Conservation (phyloP, 768 basidiomycete genomes). For the Boletus subparvulus region DNA sequence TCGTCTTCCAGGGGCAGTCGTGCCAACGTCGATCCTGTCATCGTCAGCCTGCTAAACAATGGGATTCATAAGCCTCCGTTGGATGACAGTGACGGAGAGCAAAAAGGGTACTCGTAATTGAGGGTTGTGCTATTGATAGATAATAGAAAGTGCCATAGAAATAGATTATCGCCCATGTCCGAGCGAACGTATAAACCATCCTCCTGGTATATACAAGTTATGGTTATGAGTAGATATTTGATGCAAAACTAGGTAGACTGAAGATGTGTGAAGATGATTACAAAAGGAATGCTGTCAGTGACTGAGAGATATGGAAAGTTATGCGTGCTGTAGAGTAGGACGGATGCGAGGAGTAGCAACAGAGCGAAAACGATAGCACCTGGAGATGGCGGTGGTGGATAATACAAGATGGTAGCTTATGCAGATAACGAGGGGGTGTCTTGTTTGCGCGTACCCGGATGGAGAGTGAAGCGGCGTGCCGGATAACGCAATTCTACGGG, state of each 20-base stretch:
- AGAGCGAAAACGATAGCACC: slow-evolving; percentile 20
- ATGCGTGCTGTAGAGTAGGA: slow-evolving; percentile 27
- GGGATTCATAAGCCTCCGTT: slow-evolving; percentile 56
- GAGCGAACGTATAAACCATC: slow-evolving; percentile 22
- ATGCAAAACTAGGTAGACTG: slow-evolving; percentile 19
- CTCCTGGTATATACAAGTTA: slow-evolving; percentile 29
- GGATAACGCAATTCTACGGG: slow-evolving; percentile 14
- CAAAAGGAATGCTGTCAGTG: slow-evolving; percentile 26
- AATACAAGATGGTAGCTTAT: slow-evolving; percentile 15
- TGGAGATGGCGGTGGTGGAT: slow-evolving; percentile 5
- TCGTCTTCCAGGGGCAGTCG: slow-evolving; percentile 43
- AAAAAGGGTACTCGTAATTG: slow-evolving; percentile 4
- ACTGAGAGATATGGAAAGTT: slow-evolving; percentile 13
- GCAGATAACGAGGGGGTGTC: slow-evolving; percentile 16
- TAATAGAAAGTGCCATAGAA: slow-evolving; percentile 27
- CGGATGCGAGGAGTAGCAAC: slow-evolving; percentile 20
- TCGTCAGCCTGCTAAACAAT: slow-evolving; percentile 54
- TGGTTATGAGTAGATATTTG: slow-evolving; percentile 17
- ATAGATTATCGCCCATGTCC: slow-evolving; percentile 29
- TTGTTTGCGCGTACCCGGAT: slow-evolving; percentile 9
- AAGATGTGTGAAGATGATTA: slow-evolving; percentile 23
- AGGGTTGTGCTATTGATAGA: slow-evolving; percentile 11
- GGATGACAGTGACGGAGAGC: slow-evolving; percentile 29
- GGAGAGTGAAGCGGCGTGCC: slow-evolving; percentile 13
- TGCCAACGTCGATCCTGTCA: slow-evolving; percentile 42